Conservation (phyloP, 768 basidiomycete genomes). For the Tulasnella sp. region DNA sequence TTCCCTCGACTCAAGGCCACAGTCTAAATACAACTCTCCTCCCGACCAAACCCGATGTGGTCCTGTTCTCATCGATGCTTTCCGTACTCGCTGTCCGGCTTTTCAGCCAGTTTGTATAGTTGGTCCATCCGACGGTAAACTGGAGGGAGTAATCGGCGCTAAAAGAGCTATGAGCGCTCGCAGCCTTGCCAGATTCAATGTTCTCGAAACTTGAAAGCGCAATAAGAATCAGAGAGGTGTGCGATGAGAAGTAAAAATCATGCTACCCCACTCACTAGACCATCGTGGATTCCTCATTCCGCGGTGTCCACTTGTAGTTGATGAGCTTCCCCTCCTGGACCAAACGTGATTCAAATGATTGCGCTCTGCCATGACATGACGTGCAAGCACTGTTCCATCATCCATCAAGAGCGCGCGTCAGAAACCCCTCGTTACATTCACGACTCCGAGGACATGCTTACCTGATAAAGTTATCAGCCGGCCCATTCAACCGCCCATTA, state of each 20-base stretch:
- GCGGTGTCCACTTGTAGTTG: background rate
- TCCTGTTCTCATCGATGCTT: too few relatives aligned
- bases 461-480: background rate
- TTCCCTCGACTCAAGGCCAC: too few relatives aligned
- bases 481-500: conserved; percentile 21
- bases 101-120: background rate
- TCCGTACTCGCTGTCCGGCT: too few relatives aligned
- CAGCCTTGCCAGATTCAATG: conserved; percentile 3
- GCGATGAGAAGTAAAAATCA: too few relatives aligned
- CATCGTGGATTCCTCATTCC: conserved; percentile 17
- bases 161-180: background rate
- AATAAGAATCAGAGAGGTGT: too few relatives aligned
- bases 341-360: background rate
- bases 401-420: too few relatives aligned
- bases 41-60: background rate
- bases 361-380: conserved; percentile 12
- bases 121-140: conserved; percentile 13
- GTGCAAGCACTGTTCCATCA: conserved; percentile 22
- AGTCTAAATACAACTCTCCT: background rate
- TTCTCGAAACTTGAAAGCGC: conserved; percentile 13
- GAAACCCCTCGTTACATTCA: too few relatives aligned
- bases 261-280: too few relatives aligned
- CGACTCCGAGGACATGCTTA: background rate
- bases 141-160: conserved; percentile 10
- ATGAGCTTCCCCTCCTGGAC: too few relatives aligned